phyloP scores from a whole-genome alignment of 176 grass and related monocot genomes.

The Ananas comosus region DNA sequence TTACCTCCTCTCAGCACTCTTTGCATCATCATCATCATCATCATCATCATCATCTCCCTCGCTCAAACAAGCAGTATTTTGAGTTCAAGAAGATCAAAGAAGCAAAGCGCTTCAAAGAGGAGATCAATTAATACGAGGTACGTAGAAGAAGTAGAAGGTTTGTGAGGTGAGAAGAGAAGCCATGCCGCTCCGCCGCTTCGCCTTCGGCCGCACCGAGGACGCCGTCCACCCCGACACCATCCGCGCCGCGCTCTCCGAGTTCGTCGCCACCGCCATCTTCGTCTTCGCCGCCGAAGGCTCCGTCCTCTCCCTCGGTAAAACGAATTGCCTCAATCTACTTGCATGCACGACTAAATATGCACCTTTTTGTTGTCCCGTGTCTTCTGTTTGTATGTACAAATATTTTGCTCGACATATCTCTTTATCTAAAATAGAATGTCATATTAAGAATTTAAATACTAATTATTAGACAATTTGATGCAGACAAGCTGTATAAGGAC shows the following conservation, averaged over 20 bases:
- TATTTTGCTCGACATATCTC: too few species aligned
- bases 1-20: not conserved
- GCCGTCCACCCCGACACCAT: conserved; percentile 71
- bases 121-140: not conserved
- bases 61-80: conserved; percentile 12
- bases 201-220: conserved; percentile 65
- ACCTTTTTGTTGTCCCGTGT: too few species aligned
- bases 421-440: too few species aligned
- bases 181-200: conserved; percentile 39
- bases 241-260: conserved; percentile 76
- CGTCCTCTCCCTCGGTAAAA: conserved; percentile 68
- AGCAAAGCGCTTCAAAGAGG: not conserved
- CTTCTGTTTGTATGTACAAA: not conserved
- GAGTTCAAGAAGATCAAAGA: too few species aligned
- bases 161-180: conserved; percentile 6
- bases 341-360: not conserved
- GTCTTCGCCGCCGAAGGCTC: conserved; percentile 97
- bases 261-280: conserved; percentile 81
- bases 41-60: not conserved
- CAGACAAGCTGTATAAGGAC: conserved; percentile 75
- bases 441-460: too few species aligned
- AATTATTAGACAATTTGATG: not conserved
- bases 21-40: conserved; percentile 7
- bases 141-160: not conserved
- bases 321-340: not conserved